These are phyloP conservation scores for Endoconidiophora polonica DNA, from an alignment of 2,329 filamentous ascomycete species.

Conservation along the genomic window DNA sequence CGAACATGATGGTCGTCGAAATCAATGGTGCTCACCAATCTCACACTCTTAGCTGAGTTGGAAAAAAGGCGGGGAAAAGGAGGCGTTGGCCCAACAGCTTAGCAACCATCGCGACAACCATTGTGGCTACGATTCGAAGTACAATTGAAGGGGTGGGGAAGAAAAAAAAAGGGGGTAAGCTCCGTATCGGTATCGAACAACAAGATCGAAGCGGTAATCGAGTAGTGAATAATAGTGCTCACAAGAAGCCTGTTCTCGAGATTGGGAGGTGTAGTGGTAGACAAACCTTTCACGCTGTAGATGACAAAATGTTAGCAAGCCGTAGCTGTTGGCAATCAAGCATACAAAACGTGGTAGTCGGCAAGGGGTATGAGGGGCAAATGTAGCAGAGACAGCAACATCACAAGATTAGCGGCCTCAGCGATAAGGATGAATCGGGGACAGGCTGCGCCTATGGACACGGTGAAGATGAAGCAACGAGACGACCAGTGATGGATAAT, in stretches of 20 bases:
- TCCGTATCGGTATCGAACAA: not conserved
- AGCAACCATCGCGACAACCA: conserved; percentile 4
- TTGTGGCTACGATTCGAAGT: not conserved
- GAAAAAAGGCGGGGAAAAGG: conserved; percentile 6
- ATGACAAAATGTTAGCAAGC: conserved; percentile 4
- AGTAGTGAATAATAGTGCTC: conserved; percentile 5
- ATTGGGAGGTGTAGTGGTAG: not conserved
- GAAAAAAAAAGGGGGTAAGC: not conserved
- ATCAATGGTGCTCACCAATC: not conserved
- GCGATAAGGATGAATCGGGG: no score
- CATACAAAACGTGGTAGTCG: not conserved
- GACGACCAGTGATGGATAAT: no score
- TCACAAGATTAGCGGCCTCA: no score
- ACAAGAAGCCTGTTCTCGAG: not conserved
- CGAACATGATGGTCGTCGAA: not conserved
- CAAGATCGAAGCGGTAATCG: not conserved
- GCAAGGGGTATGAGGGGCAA: not conserved
- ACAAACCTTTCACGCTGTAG: conserved; percentile 13
- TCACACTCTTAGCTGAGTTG: not conserved
- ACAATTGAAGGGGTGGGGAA: not conserved
- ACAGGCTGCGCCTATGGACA: no score
- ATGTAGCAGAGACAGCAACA: not conserved
- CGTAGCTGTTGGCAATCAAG: not conserved
- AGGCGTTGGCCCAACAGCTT: conserved; percentile 3
- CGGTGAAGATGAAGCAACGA: no score